phyloP scores from a whole-genome alignment of 306 rosid species.

The Trifolium repens region DNA sequence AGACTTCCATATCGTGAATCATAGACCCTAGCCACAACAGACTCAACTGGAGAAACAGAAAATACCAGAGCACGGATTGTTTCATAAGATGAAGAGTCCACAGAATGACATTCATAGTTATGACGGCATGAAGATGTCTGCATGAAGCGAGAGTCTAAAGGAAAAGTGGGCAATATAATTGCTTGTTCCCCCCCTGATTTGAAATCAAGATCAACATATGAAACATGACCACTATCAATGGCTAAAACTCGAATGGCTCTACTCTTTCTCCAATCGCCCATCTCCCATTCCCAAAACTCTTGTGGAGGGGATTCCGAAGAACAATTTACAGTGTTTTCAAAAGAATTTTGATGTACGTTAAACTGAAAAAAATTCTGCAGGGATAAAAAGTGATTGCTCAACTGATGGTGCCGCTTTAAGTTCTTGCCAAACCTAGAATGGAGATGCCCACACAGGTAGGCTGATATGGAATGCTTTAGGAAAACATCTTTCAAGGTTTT shows the following conservation, averaged over 20 bases:
- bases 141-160: constrained; percentile 90
- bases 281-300: constrained; percentile 99
- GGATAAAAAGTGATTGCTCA: constrained; percentile 48
- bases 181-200: constrained; percentile 57
- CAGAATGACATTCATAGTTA: constrained; percentile 64
- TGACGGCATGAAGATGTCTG: constrained; percentile 52
- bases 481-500: constrained; percentile 77
- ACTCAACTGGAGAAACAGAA: constrained; percentile 65
- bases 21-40: constrained; percentile 73
- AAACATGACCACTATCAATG: constrained; percentile 81
- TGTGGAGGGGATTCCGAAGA: constrained; percentile 52
- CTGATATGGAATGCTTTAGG: constrained; percentile 81
- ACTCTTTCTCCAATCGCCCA: constrained; percentile 95
- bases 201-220: constrained; percentile 77
- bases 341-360: constrained; percentile 58
- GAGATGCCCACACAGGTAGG: constrained; percentile 94
- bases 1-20: constrained; percentile 65
- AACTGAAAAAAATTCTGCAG: constrained; percentile 63
- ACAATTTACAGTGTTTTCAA: constrained; percentile 60
- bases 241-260: constrained; percentile 83
- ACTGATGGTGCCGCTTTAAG: constrained; percentile 85
- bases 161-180: constrained; percentile 87
- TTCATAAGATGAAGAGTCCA: constrained; percentile 62
- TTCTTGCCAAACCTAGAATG: constrained; percentile 82
- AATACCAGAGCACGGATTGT: constrained; percentile 80